phyloP scores from a whole-genome alignment of 1,284 basidiomycete genomes.

The Vanrija sp. region DNA sequence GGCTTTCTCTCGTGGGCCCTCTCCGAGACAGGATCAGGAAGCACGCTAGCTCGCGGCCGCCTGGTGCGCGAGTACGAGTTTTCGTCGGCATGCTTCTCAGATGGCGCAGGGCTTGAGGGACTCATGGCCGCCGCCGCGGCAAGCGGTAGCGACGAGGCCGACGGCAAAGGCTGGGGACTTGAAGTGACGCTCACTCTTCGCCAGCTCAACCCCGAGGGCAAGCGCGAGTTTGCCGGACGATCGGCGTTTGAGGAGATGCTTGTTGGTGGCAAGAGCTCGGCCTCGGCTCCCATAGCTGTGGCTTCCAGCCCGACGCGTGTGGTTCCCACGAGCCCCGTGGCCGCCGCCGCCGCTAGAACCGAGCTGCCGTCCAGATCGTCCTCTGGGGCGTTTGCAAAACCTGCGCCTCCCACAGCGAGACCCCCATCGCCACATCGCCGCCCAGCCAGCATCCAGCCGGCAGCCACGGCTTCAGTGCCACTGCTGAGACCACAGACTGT shows the following conservation, averaged over 20 bases:
- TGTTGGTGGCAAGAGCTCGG: constrained; percentile 12
- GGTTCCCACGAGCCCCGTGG: not conserved
- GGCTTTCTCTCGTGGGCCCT: constrained; percentile 44
- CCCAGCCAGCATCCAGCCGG: not conserved
- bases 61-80: constrained; percentile 40
- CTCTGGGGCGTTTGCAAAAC: constrained; percentile 5
- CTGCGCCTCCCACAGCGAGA: constrained; percentile 2
- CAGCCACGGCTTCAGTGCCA: not conserved
- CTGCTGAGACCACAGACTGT: not conserved
- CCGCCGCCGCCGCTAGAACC: not conserved
- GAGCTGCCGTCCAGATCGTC: not conserved
- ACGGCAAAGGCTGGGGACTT: constrained; percentile 44
- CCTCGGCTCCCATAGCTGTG: constrained; percentile 11
- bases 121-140: constrained; percentile 33
- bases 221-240: constrained; percentile 31
- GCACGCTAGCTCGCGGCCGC: constrained; percentile 35
- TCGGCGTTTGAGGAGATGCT: constrained; percentile 41
- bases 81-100: constrained; percentile 26
- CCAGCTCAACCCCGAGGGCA: constrained; percentile 39
- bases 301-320: constrained; percentile 6
- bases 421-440: constrained; percentile 7
- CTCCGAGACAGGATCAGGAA: constrained; percentile 25
- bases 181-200: constrained; percentile 40
- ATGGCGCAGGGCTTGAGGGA: constrained; percentile 37
- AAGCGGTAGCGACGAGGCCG: constrained; percentile 17